A percentile compares a stretch with the other conserved stretches of the same genome.
These are phyloP conservation scores for Talaromyces sp. DNA, from an alignment of 2,329 filamentous ascomycete genomes.

Conservation along the genomic window DNA sequence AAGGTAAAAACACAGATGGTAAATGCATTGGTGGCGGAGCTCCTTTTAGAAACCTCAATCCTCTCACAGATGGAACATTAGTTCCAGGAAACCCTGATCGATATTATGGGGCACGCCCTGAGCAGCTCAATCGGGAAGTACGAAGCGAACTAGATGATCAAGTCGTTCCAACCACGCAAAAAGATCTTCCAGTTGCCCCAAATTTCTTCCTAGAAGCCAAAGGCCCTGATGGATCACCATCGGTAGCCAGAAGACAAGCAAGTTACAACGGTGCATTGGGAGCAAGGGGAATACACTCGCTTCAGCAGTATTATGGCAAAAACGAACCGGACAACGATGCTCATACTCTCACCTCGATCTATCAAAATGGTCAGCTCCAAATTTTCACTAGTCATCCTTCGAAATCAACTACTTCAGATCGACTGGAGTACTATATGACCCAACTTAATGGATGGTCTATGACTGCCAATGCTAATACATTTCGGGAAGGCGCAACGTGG, in stretches of 20 bases:
- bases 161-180: constrained; percentile 6
- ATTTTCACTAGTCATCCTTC: neutral
- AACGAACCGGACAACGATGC: constrained; percentile 2
- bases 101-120: constrained; percentile 22
- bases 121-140: neutral
- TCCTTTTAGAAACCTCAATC: constrained; percentile 30
- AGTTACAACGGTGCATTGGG: constrained; percentile 3
- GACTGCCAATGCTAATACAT: too few species aligned
- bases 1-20: constrained; percentile 13
- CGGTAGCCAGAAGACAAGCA: constrained; percentile 5
- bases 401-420: too few species aligned
- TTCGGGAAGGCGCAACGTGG: too few species aligned
- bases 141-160: neutral
- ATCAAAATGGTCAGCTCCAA: neutral
- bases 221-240: neutral
- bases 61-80: constrained; percentile 26
- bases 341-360: constrained; percentile 1
- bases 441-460: too few species aligned
- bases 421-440: too few species aligned
- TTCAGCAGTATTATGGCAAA: neutral
- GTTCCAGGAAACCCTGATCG: constrained; percentile 22
- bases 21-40: constrained; percentile 19
- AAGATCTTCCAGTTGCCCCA: constrained; percentile 14
- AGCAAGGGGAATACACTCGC: constrained; percentile 1
- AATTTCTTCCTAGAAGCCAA: constrained; percentile 4